phyloP scores from a whole-genome alignment of 371 early-diverging fungal species.

The Mucor indicus region DNA sequence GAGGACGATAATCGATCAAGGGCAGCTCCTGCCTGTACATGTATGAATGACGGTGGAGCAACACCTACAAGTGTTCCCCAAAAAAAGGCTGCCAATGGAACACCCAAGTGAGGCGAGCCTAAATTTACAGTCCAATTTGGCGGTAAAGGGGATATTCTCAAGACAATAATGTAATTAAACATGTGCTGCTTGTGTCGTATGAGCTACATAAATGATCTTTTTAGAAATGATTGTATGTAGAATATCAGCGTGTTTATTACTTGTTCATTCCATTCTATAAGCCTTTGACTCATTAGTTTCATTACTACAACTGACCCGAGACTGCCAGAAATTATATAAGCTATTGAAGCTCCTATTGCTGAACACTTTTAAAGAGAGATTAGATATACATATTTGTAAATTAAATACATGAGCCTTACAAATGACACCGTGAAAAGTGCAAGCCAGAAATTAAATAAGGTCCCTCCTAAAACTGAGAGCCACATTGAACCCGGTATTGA shows the following conservation, averaged over 20 bases:
- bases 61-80: conserved; percentile 62
- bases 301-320: conserved; percentile 55
- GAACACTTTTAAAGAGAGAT: conserved; percentile 36
- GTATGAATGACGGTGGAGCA: conserved; percentile 61
- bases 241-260: no score
- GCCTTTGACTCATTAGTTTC: conserved; percentile 50
- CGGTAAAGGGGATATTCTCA: conserved; percentile 56
- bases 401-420: conserved; percentile 16
- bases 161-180: conserved; percentile 62
- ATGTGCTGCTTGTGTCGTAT: conserved; percentile 57
- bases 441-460: conserved; percentile 59
- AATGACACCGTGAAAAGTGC: conserved; percentile 55
- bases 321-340: conserved; percentile 55
- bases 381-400: not conserved
- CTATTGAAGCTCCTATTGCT: conserved; percentile 57
- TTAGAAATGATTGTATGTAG: no score
- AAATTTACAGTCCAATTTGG: conserved; percentile 68
- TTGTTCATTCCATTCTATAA: conserved; percentile 62
- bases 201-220: conserved; percentile 34
- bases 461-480: conserved; percentile 64
- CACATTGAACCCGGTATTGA: conserved; percentile 71
- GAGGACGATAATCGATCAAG: conserved; percentile 56
- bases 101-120: conserved; percentile 60
- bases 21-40: conserved; percentile 65
- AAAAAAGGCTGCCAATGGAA: conserved; percentile 50